Evolutionary conservation across 2,329 filamentous ascomycete species (phyloP).

Genomic region (Fusarium nelsonii): DNA sequence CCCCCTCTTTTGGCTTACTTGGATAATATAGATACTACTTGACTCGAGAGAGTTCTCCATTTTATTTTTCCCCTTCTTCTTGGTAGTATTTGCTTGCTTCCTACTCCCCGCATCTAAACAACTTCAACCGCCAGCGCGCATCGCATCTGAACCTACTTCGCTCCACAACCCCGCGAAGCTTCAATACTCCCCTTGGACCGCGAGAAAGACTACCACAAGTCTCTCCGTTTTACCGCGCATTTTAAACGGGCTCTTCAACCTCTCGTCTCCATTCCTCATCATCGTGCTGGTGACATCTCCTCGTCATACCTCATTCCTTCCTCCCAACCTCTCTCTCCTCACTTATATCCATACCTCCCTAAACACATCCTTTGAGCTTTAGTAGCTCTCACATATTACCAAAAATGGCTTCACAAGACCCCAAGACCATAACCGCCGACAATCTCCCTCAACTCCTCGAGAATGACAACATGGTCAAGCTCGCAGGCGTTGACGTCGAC

Average conservation of each 20-base stretch:
- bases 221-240: background rate
- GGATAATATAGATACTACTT: background rate
- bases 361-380: conserved; percentile 7
- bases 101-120: conserved; percentile 1
- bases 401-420: conserved; percentile 47
- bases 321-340: background rate
- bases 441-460: conserved; percentile 75
- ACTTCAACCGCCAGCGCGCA: conserved; percentile 9
- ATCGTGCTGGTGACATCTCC: background rate
- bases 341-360: background rate
- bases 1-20: conserved; percentile 4
- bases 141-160: conserved; percentile 1
- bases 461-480: conserved; percentile 83
- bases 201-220: background rate
- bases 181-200: background rate
- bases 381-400: conserved; percentile 6
- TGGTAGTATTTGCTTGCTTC: background rate
- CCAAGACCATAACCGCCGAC: conserved; percentile 66
- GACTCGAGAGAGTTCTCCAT: background rate
- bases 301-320: conserved; percentile 6
- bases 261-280: background rate
- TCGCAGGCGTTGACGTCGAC: conserved; percentile 89
- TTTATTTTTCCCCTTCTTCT: background rate
- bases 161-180: background rate
- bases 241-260: background rate